Conservation (phyloP, 345 rosid species). For the Angophora floribunda region DNA sequence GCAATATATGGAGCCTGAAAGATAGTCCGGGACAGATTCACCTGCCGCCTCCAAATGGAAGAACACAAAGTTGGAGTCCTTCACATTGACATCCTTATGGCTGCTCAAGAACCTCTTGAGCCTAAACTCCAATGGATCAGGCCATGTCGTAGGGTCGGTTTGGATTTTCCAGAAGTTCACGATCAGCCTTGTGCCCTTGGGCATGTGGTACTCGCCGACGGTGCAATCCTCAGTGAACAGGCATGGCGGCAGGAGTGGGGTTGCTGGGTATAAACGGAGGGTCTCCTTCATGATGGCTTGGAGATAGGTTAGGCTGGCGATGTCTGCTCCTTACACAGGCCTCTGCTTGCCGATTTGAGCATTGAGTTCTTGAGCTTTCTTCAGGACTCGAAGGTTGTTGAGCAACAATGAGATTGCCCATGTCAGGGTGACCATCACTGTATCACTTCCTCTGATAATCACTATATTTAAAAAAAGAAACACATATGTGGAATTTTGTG, state of each 20-base stretch:
- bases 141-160: constrained; percentile 15
- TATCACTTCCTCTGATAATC: background rate
- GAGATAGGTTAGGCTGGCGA: constrained; percentile 15
- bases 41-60: constrained; percentile 39
- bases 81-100: constrained; percentile 14
- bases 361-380: background rate
- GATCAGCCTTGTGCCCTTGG: constrained; percentile 12
- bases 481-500: no score
- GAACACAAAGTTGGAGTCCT: constrained; percentile 16
- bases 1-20: constrained; percentile 5
- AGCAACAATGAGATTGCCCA: constrained; percentile 2
- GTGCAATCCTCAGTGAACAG: constrained; percentile 14
- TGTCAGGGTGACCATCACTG: background rate
- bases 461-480: background rate
- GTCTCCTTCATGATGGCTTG: constrained; percentile 29
- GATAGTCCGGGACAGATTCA: constrained; percentile 20
- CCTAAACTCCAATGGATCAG: constrained; percentile 16
- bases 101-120: constrained; percentile 26
- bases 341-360: background rate
- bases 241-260: constrained; percentile 13
- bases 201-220: constrained; percentile 12
- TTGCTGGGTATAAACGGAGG: constrained; percentile 18
- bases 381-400: background rate
- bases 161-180: constrained; percentile 21
- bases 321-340: constrained; percentile 8